phyloP scores from a whole-genome alignment of 768 basidiomycete genomes.

The Pisolithus marmoratus region DNA sequence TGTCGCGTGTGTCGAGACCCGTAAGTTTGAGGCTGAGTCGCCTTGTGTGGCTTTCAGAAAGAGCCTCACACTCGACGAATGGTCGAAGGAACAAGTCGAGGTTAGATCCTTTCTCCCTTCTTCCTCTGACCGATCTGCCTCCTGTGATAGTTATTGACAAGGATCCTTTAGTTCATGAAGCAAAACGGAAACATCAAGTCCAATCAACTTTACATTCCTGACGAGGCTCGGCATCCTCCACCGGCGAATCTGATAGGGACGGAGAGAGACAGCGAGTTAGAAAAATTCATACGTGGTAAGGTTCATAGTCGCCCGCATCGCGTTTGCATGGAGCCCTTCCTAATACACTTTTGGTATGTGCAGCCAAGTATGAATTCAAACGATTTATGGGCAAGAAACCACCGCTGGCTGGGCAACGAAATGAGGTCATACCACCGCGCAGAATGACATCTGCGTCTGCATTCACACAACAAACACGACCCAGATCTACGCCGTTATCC shows the following conservation, averaged over 20 bases:
- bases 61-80: conserved; percentile 82
- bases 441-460: conserved; percentile 31
- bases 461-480: conserved; percentile 10
- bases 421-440: conserved; percentile 36
- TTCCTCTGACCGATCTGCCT: not conserved
- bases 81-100: conserved; percentile 87
- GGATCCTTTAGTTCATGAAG: conserved; percentile 59
- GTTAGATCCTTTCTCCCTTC: conserved; percentile 35
- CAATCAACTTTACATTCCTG: conserved; percentile 76
- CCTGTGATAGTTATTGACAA: conserved; percentile 8
- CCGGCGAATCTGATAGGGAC: conserved; percentile 73
- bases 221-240: conserved; percentile 77
- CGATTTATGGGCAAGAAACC: conserved; percentile 46
- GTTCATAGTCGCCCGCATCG: not conserved
- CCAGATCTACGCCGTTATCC: conserved; percentile 13
- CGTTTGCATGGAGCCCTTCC: not conserved
- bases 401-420: conserved; percentile 31
- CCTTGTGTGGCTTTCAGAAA: conserved; percentile 47
- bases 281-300: conserved; percentile 83
- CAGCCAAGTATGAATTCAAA: conserved; percentile 79
- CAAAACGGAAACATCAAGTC: conserved; percentile 76
- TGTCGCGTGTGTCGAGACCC: not conserved
- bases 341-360: not conserved
- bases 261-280: conserved; percentile 85
- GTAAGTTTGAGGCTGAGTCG: not conserved